These are phyloP conservation scores for Rhynchospora pubera DNA, from an alignment of 176 grass and related monocot species.

Conservation along the genomic window DNA sequence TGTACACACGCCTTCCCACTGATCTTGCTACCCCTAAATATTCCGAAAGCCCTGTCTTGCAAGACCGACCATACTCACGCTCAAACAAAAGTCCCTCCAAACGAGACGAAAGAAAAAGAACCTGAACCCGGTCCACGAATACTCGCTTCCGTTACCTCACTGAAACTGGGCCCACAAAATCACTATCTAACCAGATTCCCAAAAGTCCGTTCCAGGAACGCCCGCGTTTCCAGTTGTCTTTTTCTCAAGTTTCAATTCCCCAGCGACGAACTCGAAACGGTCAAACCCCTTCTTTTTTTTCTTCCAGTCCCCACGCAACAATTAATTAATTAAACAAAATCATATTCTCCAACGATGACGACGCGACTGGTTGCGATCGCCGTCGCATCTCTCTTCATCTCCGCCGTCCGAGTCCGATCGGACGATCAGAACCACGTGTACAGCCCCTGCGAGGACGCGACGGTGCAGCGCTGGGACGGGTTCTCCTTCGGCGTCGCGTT, in stretches of 20 bases:
- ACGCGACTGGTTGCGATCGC: constrained; percentile 10
- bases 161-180: background rate
- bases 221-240: constrained; percentile 1
- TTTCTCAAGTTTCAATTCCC: background rate
- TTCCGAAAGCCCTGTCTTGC: background rate
- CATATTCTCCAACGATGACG: constrained; percentile 12
- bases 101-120: background rate
- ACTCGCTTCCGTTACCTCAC: background rate
- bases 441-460: constrained; percentile 68
- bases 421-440: constrained; percentile 54
- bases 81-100: background rate
- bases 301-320: background rate
- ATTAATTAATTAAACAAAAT: too few relatives aligned
- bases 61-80: background rate
- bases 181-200: background rate
- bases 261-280: background rate
- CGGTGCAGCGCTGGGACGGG: constrained; percentile 60
- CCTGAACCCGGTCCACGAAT: background rate
- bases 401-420: background rate
- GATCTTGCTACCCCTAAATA: too few relatives aligned
- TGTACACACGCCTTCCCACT: background rate
- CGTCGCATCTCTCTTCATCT: background rate
- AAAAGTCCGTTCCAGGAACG: background rate
- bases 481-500: constrained; percentile 90
- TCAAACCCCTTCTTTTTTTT: background rate